Evolutionary conservation across 768 basidiomycete genomes (phyloP), one percentile per base, ranked within the genome.

Genomic region (Leucocoprinus leucothites): DNA sequence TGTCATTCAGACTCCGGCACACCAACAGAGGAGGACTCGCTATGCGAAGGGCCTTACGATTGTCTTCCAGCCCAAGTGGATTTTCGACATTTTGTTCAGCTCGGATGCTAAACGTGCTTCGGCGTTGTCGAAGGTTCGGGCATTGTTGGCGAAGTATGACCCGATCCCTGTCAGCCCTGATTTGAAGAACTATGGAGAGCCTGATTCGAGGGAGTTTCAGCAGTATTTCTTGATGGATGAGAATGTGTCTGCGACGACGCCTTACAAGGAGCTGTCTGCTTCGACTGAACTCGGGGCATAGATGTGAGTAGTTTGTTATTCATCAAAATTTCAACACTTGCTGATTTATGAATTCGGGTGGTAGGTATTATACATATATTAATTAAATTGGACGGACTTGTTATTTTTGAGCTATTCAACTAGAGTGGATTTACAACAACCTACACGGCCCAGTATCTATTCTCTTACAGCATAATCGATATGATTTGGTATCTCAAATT

Each of bases 161-260:
- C 31, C 31, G 6, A 31, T 31, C 31, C 31, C 31, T 5, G 31
- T 47, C 9, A 47, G 45, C 25, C 45, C 45, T 28, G 45, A 47
- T 25, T 28, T 47, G 45, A 47, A 47, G n/a, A 47, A 28, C 45
- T 47, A 47, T 47, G 45, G 45, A 7, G 45, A 47, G 24, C 45
- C 45, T 14, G 26, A 47, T n/a, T 47, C 45, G 26, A 47, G 45
- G 26, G 45, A 47, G 45, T 47, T 26, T n/a, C 26, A 47, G 45
- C 45, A 47, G 16, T 24, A 47, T 25, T 28, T 47, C 45, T 25
- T 47, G 45, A 47, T 25, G 45, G 45, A 47, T 24, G 45, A 47
- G 45, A 47, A 47, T 25, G n/a, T 47, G 14, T 9, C 45, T 0
- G 26, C 45, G 21, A 47, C 45, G 3, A 24, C 45, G 5, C 31